A percentile compares a stretch with the other conserved stretches of the same genome.
Evolutionary conservation across 139 green algal genomes (phyloP).

Genomic region (Gonium pectorale): DNA sequence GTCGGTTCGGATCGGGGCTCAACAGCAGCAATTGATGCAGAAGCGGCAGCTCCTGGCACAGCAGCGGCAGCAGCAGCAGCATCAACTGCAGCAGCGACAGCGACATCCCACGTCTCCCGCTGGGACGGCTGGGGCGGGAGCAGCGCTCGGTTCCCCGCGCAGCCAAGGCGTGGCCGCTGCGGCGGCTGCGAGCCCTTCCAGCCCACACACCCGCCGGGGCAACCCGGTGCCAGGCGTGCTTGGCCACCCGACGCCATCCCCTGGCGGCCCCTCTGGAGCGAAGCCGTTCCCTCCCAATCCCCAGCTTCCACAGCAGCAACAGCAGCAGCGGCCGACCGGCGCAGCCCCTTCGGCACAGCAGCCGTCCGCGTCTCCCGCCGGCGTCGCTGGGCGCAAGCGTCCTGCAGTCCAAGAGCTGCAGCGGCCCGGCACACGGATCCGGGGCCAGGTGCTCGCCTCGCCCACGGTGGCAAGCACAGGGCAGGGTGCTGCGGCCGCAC

Average conservation of each 20-base stretch:
- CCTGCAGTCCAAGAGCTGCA: slow-evolving; percentile 9
- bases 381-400: slow-evolving; percentile 10
- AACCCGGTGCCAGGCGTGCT: too few relatives aligned
- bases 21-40: neutral
- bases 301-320: neutral
- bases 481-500: too few relatives aligned
- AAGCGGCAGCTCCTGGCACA: neutral
- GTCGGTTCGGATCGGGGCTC: too few relatives aligned
- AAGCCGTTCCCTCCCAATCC: too few relatives aligned
- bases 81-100: neutral
- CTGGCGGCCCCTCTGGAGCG: too few relatives aligned
- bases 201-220: too few relatives aligned
- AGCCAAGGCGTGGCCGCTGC: too few relatives aligned
- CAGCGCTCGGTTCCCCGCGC: too few relatives aligned
- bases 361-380: neutral
- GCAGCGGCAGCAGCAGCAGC: slow-evolving; percentile 14
- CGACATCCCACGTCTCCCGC: too few relatives aligned
- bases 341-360: too few relatives aligned
- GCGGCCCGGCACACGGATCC: slow-evolving; percentile 4
- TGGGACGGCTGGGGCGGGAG: neutral
- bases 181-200: too few relatives aligned
- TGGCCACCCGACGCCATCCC: too few relatives aligned
- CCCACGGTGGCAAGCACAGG: neutral
- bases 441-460: neutral
- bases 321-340: neutral